phyloP scores from a whole-genome alignment of 306 rosid species.

The Geum urbanum region DNA sequence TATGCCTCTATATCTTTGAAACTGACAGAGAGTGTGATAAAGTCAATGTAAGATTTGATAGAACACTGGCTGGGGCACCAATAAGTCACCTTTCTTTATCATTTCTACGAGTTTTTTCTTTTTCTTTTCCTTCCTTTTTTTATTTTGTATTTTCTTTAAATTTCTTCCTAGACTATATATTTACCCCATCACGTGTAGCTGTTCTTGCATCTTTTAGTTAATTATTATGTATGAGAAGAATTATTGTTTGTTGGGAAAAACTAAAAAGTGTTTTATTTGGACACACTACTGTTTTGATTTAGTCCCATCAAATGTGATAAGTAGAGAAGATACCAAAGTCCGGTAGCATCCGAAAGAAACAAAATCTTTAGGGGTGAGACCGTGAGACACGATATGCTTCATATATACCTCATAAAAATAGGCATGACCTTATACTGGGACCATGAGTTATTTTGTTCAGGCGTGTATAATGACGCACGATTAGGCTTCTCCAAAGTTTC shows the following conservation, averaged over 20 bases:
- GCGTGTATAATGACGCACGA: not conserved
- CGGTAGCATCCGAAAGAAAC: slow-evolving; percentile 2
- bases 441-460: slow-evolving; percentile 2
- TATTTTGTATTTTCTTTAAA: slow-evolving; percentile 4
- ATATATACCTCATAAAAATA: not conserved
- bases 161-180: not conserved
- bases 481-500: not conserved
- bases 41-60: slow-evolving; percentile 12
- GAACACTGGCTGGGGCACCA: not conserved
- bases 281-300: slow-evolving; percentile 10
- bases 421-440: not conserved
- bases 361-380: not conserved
- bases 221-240: not conserved
- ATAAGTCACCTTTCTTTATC: slow-evolving; percentile 1
- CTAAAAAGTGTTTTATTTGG: not conserved
- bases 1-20: not conserved
- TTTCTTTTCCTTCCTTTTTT: not conserved
- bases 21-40: not conserved
- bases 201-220: slow-evolving; percentile 24
- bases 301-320: slow-evolving; percentile 12
- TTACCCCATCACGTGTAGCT: slow-evolving; percentile 44
- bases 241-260: not conserved
- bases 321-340: slow-evolving; percentile 4
- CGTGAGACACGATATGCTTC: not conserved
- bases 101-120: not conserved